Evolutionary conservation across 1,139 yeast species (phyloP).

Genomic region (Candida pseudoviswanathii): DNA sequence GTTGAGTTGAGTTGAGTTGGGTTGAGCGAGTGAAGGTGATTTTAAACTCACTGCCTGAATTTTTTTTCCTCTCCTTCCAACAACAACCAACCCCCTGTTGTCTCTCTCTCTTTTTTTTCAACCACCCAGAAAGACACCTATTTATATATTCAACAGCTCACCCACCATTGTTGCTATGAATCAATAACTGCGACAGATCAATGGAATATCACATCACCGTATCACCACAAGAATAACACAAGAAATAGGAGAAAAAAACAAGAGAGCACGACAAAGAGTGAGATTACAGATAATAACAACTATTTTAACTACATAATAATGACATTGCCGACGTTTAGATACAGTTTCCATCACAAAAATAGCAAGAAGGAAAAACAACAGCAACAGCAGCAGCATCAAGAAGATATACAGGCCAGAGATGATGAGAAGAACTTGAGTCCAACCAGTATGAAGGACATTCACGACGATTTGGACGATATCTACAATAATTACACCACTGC

Average conservation of each 20-base stretch:
- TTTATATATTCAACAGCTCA: background rate
- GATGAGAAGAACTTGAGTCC: slow-evolving; percentile 4
- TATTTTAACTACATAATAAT: background rate
- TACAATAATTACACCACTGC: slow-evolving; percentile 30
- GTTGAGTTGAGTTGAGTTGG: background rate
- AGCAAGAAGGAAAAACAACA: background rate
- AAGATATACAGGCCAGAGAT: background rate
- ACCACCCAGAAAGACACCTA: background rate
- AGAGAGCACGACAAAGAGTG: background rate
- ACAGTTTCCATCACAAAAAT: slow-evolving; percentile 3
- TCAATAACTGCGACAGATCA: slow-evolving; percentile 1
- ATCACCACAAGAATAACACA: background rate
- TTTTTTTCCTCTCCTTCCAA: background rate
- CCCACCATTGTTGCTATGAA: slow-evolving; percentile 1
- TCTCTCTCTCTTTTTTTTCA: background rate
- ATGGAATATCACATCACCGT: background rate
- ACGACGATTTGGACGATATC: slow-evolving; percentile 37
- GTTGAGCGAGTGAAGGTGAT: no score
- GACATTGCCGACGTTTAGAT: slow-evolving; percentile 4
- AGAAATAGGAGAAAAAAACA: background rate
- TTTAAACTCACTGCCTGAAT: background rate
- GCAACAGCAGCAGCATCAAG: background rate
- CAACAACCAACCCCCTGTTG: background rate
- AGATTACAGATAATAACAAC: no score
- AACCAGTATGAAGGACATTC: slow-evolving; percentile 27